Evolutionary conservation across 768 basidiomycete genomes (phyloP).

Genomic region (Boletus sensibilis): DNA sequence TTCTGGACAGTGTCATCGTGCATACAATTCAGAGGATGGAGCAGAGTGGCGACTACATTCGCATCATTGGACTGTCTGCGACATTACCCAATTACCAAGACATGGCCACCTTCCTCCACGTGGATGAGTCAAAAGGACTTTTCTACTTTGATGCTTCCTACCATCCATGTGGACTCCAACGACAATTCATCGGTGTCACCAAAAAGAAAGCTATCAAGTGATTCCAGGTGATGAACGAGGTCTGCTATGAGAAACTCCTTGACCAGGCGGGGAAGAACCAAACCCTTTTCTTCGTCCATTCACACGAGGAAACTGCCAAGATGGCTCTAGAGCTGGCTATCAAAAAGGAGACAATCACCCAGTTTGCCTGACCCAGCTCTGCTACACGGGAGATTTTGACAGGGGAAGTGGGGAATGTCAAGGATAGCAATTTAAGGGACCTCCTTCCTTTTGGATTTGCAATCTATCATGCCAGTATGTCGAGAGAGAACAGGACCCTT

Average conservation of each 20-base stretch:
- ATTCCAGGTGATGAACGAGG: constrained; percentile 97
- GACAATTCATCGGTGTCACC: constrained; percentile 95
- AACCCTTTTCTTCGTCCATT: constrained; percentile 95
- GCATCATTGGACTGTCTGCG: constrained; percentile 92
- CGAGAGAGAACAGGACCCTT: too few species aligned
- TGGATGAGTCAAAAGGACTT: constrained; percentile 86
- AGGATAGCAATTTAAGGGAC: constrained; percentile 63
- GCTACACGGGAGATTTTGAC: constrained; percentile 88
- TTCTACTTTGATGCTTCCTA: constrained; percentile 97
- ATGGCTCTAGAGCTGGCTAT: constrained; percentile 96
- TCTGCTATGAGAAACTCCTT: constrained; percentile 97
- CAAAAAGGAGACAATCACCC: constrained; percentile 94
- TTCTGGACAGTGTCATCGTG: constrained; percentile 87
- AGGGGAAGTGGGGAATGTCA: constrained; percentile 78
- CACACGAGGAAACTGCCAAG: constrained; percentile 97
- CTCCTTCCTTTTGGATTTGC: too few species aligned
- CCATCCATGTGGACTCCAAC: constrained; percentile 91
- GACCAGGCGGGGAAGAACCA: constrained; percentile 91
- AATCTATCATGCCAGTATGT: too few species aligned
- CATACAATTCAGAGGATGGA: constrained; percentile 93
- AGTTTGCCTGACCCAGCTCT: constrained; percentile 92
- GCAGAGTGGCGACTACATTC: constrained; percentile 88
- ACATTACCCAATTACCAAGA: constrained; percentile 99
- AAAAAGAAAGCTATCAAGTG: constrained; percentile 99
- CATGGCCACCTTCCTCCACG: constrained; percentile 94